A percentile compares a stretch with the other conserved stretches of the same genome.
Evolutionary conservation across 2,329 filamentous ascomycete species (phyloP).

Genomic region (Fusarium nygamai): DNA sequence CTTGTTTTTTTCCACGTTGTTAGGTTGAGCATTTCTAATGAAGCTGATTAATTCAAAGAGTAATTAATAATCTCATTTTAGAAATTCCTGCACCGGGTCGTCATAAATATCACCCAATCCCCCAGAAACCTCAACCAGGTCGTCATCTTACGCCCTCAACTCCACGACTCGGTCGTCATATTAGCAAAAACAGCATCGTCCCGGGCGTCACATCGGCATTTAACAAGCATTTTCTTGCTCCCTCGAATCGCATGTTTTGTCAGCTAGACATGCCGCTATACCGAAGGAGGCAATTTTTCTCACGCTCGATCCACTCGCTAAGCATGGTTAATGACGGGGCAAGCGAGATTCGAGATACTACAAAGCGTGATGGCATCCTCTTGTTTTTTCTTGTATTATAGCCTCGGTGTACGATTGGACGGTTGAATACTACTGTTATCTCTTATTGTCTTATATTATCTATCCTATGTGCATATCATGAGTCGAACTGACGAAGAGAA

Average conservation of each 20-base stretch:
- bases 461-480: constrained; percentile 1
- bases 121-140: background rate
- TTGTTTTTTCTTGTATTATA: background rate
- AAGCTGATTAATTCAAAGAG: constrained; percentile 3
- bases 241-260: constrained; percentile 11
- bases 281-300: constrained; percentile 20
- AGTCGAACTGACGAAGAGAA: constrained; percentile 27
- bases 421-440: background rate
- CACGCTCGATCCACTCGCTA: constrained; percentile 12
- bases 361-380: constrained; percentile 15
- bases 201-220: constrained; percentile 14
- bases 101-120: constrained; percentile 11
- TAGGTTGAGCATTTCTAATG: background rate
- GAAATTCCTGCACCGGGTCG: background rate
- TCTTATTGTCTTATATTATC: background rate
- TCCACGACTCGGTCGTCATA: constrained; percentile 16
- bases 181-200: constrained; percentile 1
- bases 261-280: constrained; percentile 15
- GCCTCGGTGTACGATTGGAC: background rate
- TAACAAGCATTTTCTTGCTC: background rate
- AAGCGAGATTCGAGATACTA: constrained; percentile 17
- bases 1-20: background rate
- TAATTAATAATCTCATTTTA: background rate
- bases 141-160: constrained; percentile 28
- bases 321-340: constrained; percentile 14